phyloP scores from a whole-genome alignment of 441 rosid species.

The Cnidoscolus chayamansa region DNA sequence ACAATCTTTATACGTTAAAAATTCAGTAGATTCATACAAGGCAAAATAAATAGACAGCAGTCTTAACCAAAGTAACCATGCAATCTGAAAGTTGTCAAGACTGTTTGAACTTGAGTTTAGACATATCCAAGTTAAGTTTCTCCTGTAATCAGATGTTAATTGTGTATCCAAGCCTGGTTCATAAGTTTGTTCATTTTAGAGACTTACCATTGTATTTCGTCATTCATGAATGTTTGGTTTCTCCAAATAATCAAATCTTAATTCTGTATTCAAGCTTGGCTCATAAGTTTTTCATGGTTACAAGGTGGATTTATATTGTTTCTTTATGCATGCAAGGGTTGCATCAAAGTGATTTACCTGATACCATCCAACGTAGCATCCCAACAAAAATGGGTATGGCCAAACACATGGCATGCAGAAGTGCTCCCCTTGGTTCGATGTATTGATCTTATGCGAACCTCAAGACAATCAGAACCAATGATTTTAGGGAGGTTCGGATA shows the following conservation, averaged over 20 bases:
- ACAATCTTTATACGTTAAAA: no score
- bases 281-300: no score
- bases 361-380: conserved; percentile 61
- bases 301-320: background rate
- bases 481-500: conserved; percentile 68
- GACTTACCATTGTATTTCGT: background rate
- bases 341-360: conserved; percentile 34
- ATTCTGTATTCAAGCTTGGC: no score
- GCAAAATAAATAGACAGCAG: background rate
- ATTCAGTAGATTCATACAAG: no score
- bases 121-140: background rate
- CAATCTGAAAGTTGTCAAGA: background rate
- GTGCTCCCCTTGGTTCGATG: conserved; percentile 35
- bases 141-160: background rate
- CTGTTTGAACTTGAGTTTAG: background rate
- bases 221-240: no score
- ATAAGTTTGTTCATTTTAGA: background rate
- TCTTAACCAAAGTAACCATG: background rate
- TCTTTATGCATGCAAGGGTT: background rate
- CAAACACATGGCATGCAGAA: conserved; percentile 57
- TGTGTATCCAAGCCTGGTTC: background rate
- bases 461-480: conserved; percentile 59
- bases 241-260: no score
- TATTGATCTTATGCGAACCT: conserved; percentile 52
- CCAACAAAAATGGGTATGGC: conserved; percentile 78